Base-by-base conservation (phyloP, 2,329 filamentous ascomycete species). In the Cylindrodendrum hubeiense region DNA sequence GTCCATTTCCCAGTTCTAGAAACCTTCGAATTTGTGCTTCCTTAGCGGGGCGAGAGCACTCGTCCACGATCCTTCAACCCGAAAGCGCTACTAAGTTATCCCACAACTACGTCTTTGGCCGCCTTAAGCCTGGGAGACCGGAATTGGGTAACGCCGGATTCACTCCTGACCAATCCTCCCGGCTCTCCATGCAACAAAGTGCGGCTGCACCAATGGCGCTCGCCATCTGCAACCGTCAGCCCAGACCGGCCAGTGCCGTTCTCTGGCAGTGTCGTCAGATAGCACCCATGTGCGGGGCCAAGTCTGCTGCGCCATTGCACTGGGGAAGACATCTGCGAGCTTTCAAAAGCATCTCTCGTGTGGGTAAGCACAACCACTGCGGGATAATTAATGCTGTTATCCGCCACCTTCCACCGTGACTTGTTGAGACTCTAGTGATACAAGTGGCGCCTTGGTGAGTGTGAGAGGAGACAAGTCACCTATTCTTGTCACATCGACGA, bases 151-250 rank as follows among this genome's bases (percentile, higher is more conserved):
- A 30, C 24, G 34, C 58, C 49, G 58, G 47, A 24, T 57, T 52
- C 53, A 30, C 44, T 54, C 50, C 55, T 56, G 33, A 34, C 56
- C 63, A 59, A 63, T 63, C 39, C 52, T 39, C 47, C 52, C 52
- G 28, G 26, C 54, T 41, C 54, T 22, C 54, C 54, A 33, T 37
- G 43, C 55, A 63, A 56, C 53, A 66, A 60, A 67, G 54, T 63
- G 58, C 60, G 63, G 66, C 60, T 68, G 64, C 66, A 60, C 63
- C 62, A 74, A 65, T 70, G 58, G 65, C 63, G 60, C 56, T 69
- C 56, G 34, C 52, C 55, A 64, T 70, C 65, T 69, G 71, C 65
- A 68, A 69, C 65, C 67, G 67, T 74, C 68, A 69, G 66, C 66
- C 68, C 72, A 72, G 68, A 63, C 60, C 63, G 66, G 63, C 63